These are phyloP conservation scores for Termitomyces eurrhizus DNA, from an alignment of 768 basidiomycete species.

Conservation along the genomic window DNA sequence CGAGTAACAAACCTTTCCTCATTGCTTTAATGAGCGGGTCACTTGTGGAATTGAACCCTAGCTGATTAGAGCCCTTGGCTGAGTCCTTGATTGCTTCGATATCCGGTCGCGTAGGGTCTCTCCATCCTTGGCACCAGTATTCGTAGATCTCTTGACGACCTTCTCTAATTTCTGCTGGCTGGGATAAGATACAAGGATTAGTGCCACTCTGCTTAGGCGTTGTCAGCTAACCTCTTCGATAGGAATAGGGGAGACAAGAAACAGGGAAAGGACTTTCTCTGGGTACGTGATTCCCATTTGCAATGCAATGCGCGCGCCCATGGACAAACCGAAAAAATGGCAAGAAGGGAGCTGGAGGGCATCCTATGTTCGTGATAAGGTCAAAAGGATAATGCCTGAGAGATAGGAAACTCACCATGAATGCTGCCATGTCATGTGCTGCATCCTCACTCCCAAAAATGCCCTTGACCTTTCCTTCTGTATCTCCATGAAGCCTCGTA, in stretches of 20 bases:
- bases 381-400: not conserved
- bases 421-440: conserved; percentile 29
- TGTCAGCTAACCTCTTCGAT: conserved; percentile 25
- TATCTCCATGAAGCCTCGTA: conserved; percentile 29
- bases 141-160: conserved; percentile 31
- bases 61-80: conserved; percentile 15
- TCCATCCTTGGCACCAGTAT: conserved; percentile 9
- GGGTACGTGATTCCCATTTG: conserved; percentile 30
- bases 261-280: conserved; percentile 29
- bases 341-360: conserved; percentile 32
- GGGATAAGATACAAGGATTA: not conserved
- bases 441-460: conserved; percentile 25
- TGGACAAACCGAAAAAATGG: conserved; percentile 33
- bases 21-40: conserved; percentile 23
- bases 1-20: conserved; percentile 1
- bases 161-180: conserved; percentile 29
- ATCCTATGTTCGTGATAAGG: conserved; percentile 20
- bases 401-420: conserved; percentile 28
- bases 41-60: conserved; percentile 26
- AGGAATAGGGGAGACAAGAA: conserved; percentile 32
- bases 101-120: conserved; percentile 3
- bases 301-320: conserved; percentile 31
- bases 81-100: conserved; percentile 5
- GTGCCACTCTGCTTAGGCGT: not conserved
- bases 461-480: conserved; percentile 22